phyloP scores from a whole-genome alignment of 805 yeast genomes.

The Ogataea glucozyma region DNA sequence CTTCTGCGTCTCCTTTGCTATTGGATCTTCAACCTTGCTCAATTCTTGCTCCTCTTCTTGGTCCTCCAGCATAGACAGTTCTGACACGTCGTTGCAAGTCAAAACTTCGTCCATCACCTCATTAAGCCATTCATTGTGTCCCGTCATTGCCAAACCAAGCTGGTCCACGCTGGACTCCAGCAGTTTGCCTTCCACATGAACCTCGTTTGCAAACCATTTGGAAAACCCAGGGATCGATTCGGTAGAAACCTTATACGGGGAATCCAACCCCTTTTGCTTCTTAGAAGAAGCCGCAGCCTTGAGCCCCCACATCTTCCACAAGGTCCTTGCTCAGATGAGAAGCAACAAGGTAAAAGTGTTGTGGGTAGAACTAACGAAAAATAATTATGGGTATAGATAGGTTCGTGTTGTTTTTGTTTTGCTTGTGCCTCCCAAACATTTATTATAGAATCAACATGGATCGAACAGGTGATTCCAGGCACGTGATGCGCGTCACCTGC shows the following conservation, averaged over 20 bases:
- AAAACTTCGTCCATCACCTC: conserved; percentile 30
- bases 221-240: conserved; percentile 34
- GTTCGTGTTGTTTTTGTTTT: conserved; percentile 25
- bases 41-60: background rate
- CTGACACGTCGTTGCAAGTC: conserved; percentile 14
- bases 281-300: conserved; percentile 24
- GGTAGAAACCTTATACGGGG: conserved; percentile 14
- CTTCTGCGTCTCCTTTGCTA: too few relatives aligned
- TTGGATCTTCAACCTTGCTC: background rate
- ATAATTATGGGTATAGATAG: conserved; percentile 2
- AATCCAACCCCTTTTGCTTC: conserved; percentile 13
- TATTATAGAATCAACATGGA: too few relatives aligned
- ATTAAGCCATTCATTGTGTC: conserved; percentile 33
- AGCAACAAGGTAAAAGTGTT: too few relatives aligned
- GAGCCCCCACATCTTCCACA: conserved; percentile 33
- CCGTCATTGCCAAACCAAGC: conserved; percentile 26
- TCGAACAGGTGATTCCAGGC: background rate
- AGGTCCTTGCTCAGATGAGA: background rate
- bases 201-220: conserved; percentile 36
- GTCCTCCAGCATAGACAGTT: conserved; percentile 14
- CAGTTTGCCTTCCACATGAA: conserved; percentile 27
- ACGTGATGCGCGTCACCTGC: background rate
- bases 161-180: conserved; percentile 28
- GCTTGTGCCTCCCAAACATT: conserved; percentile 5
- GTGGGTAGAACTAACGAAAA: conserved; percentile 3